These are phyloP conservation scores for Kalmusia sp. DNA, from an alignment of 2,329 filamentous ascomycete genomes.

Conservation along the genomic window DNA sequence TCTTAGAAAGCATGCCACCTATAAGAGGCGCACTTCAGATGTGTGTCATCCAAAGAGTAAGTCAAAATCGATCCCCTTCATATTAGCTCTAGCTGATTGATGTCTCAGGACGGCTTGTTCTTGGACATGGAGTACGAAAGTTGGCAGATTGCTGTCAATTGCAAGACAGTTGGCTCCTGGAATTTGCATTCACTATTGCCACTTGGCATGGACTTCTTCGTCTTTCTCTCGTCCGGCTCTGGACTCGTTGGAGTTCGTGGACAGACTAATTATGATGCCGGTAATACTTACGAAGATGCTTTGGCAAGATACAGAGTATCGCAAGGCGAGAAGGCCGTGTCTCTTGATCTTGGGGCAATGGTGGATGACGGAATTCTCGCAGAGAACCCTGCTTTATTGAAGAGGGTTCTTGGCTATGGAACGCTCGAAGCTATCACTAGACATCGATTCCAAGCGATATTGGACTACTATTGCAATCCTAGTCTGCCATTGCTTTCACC, in stretches of 20 bases:
- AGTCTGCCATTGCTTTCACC: too few species aligned
- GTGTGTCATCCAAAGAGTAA: neutral
- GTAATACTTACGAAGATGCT: slow-evolving; percentile 10
- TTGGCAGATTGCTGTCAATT: neutral
- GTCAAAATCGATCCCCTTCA: neutral
- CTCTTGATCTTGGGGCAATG: neutral
- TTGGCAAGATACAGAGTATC: slow-evolving; percentile 1
- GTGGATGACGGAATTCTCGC: neutral
- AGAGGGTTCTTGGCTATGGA: too few species aligned
- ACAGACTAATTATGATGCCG: slow-evolving; percentile 17
- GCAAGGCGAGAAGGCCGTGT: neutral
- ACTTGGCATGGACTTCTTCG: slow-evolving; percentile 12
- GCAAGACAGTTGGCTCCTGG: neutral
- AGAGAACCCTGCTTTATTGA: too few species aligned
- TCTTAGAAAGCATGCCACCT: neutral
- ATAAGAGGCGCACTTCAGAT: neutral
- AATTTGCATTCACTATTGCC: neutral
- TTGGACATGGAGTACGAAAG: neutral
- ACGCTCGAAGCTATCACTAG: too few species aligned
- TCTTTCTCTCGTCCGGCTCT: slow-evolving; percentile 11
- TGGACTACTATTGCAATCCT: too few species aligned
- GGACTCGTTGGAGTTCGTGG: slow-evolving; percentile 11
- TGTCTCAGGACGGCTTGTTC: neutral
- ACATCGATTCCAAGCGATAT: too few species aligned
- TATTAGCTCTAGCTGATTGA: neutral